These are phyloP conservation scores for Rugosomyces carneus DNA, from an alignment of 1,284 basidiomycete genomes.

Conservation along the genomic window DNA sequence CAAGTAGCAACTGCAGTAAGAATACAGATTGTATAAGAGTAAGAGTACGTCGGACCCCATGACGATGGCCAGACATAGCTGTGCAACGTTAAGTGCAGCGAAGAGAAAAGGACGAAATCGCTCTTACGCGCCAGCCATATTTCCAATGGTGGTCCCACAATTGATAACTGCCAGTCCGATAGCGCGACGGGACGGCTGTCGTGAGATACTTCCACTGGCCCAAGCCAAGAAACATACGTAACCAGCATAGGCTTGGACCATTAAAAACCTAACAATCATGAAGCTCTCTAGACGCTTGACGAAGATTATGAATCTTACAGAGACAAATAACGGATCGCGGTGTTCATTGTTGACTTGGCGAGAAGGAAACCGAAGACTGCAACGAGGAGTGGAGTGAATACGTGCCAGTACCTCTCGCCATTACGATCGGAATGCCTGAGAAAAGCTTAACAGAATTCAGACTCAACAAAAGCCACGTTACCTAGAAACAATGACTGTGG, in stretches of 20 bases:
- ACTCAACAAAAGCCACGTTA: constrained; percentile 18
- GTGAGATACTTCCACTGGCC: constrained; percentile 62
- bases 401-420: constrained; percentile 64
- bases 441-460: neutral
- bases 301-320: constrained; percentile 35
- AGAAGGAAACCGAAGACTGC: constrained; percentile 71
- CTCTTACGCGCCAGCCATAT: constrained; percentile 60
- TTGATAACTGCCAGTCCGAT: constrained; percentile 66
- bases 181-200: constrained; percentile 64
- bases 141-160: constrained; percentile 65
- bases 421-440: constrained; percentile 56
- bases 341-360: constrained; percentile 65
- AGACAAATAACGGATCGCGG: constrained; percentile 60
- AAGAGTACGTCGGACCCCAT: constrained; percentile 39
- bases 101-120: constrained; percentile 16
- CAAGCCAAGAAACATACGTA: constrained; percentile 61
- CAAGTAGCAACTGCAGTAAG: constrained; percentile 35
- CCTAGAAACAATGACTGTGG: constrained; percentile 47
- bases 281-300: neutral
- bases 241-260: constrained; percentile 69
- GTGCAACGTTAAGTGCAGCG: neutral
- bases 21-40: constrained; percentile 44
- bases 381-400: constrained; percentile 42
- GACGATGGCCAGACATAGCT: constrained; percentile 35
- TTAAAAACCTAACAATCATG: constrained; percentile 47